Evolutionary conservation across 768 basidiomycete species (phyloP).

Genomic region (Tricholoma bakamatsutake): DNA sequence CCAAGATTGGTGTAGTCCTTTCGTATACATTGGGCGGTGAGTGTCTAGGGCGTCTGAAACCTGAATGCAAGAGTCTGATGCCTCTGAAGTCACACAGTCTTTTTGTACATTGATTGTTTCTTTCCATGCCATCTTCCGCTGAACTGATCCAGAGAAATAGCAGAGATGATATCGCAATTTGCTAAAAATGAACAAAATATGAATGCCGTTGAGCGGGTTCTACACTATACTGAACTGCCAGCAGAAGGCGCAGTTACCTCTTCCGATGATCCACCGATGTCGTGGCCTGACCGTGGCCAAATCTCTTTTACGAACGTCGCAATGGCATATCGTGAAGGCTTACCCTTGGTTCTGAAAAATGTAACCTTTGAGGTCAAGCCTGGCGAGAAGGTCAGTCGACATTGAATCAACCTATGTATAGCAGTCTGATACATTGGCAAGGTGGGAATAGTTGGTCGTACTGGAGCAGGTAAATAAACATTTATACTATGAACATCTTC

Average conservation of each 20-base stretch:
- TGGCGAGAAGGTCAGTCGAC: slow-evolving; percentile 53
- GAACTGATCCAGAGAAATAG: slow-evolving; percentile 19
- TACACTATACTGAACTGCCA: slow-evolving; percentile 58
- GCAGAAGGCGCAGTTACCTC: slow-evolving; percentile 42
- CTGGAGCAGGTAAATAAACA: slow-evolving; percentile 31
- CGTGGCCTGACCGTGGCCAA: slow-evolving; percentile 46
- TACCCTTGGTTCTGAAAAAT: slow-evolving; percentile 60
- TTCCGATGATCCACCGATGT: slow-evolving; percentile 37
- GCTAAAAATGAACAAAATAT: slow-evolving; percentile 64
- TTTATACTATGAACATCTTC: not conserved
- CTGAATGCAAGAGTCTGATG: not conserved
- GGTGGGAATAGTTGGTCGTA: slow-evolving; percentile 45
- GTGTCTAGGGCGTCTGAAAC: slow-evolving; percentile 13
- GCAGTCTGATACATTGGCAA: slow-evolving; percentile 6
- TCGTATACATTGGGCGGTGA: slow-evolving; percentile 44
- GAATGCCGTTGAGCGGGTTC: slow-evolving; percentile 65
- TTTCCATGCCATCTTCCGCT: not conserved
- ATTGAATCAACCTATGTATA: not conserved
- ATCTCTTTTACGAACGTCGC: slow-evolving; percentile 52
- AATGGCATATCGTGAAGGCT: slow-evolving; percentile 51
- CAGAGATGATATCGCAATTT: slow-evolving; percentile 49
- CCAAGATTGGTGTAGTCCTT: slow-evolving; percentile 51
- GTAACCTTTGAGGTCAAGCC: slow-evolving; percentile 49
- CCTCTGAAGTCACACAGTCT: slow-evolving; percentile 34
- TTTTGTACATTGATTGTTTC: slow-evolving; percentile 31